These are phyloP conservation scores for Prunus salicina DNA, from an alignment of 306 rosid genomes.

Conservation along the genomic window DNA sequence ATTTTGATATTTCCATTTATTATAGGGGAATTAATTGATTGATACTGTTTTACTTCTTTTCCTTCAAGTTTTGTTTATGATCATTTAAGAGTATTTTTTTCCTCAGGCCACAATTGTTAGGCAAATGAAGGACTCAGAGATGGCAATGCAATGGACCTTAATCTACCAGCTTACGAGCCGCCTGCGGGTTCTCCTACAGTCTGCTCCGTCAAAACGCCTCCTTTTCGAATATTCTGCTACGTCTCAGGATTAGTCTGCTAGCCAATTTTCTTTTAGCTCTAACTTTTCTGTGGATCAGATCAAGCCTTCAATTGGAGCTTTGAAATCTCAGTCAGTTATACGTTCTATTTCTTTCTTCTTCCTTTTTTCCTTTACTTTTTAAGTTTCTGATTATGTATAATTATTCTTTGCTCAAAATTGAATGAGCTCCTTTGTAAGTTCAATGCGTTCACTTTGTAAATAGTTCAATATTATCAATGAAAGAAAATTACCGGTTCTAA, in stretches of 20 bases:
- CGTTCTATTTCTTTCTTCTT: slow-evolving; percentile 8
- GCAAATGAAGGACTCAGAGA: slow-evolving; percentile 91
- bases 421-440: slow-evolving; percentile 44
- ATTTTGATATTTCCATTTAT: not conserved
- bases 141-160: slow-evolving; percentile 89
- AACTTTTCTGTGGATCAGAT: not conserved
- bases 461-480: slow-evolving; percentile 32
- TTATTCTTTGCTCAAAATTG: slow-evolving; percentile 49
- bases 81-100: not conserved
- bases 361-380: no score
- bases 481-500: slow-evolving; percentile 3
- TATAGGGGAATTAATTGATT: not conserved
- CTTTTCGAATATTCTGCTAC: slow-evolving; percentile 81
- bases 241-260: slow-evolving; percentile 52
- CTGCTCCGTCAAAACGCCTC: slow-evolving; percentile 64
- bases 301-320: not conserved
- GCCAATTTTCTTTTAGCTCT: not conserved
- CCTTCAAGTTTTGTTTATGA: not conserved
- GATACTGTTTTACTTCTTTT: not conserved
- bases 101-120: slow-evolving; percentile 73
- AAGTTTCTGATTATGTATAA: not conserved
- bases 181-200: slow-evolving; percentile 69
- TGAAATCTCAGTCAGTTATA: not conserved
- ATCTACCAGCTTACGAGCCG: slow-evolving; percentile 85
- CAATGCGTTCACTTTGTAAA: slow-evolving; percentile 26